Conservation (phyloP, 306 rosid genomes). For the Ormosia semicastrata region DNA sequence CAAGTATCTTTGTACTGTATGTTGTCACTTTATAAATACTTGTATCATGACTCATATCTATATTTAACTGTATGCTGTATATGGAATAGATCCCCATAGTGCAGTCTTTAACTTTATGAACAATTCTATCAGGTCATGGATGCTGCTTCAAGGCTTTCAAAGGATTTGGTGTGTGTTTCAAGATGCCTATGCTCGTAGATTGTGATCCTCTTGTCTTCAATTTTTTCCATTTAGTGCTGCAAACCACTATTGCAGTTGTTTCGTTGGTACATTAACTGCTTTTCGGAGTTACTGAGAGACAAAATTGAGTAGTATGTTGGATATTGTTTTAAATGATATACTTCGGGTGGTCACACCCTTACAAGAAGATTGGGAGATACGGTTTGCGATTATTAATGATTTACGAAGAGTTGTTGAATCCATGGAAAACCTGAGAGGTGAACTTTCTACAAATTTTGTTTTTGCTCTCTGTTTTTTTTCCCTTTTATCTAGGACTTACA, state of each 20-base stretch:
- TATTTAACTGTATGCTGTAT: slow-evolving; percentile 11
- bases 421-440: slow-evolving; percentile 67
- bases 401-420: slow-evolving; percentile 46
- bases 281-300: slow-evolving; percentile 10
- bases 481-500: not conserved
- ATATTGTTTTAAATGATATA: slow-evolving; percentile 46
- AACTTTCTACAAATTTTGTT: slow-evolving; percentile 6
- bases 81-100: slow-evolving; percentile 16
- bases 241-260: slow-evolving; percentile 12
- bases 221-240: slow-evolving; percentile 25
- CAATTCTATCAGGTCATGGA: slow-evolving; percentile 25
- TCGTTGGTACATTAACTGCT: slow-evolving; percentile 6
- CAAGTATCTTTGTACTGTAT: not conserved
- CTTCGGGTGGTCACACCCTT: slow-evolving; percentile 51
- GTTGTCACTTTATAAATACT: not conserved
- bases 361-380: slow-evolving; percentile 50
- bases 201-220: slow-evolving; percentile 18
- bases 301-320: slow-evolving; percentile 56
- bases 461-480: not conserved
- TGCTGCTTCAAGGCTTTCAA: slow-evolving; percentile 20
- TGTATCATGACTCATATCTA: not conserved
- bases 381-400: slow-evolving; percentile 51
- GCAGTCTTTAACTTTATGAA: slow-evolving; percentile 32
- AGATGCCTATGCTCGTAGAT: slow-evolving; percentile 10
- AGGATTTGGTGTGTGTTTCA: slow-evolving; percentile 8